Percentiles rank a stretch among this genome's conserved stretches.
These are phyloP conservation scores for Chaetomium tenue DNA, from an alignment of 495 filamentous ascomycete species.

Conservation along the genomic window DNA sequence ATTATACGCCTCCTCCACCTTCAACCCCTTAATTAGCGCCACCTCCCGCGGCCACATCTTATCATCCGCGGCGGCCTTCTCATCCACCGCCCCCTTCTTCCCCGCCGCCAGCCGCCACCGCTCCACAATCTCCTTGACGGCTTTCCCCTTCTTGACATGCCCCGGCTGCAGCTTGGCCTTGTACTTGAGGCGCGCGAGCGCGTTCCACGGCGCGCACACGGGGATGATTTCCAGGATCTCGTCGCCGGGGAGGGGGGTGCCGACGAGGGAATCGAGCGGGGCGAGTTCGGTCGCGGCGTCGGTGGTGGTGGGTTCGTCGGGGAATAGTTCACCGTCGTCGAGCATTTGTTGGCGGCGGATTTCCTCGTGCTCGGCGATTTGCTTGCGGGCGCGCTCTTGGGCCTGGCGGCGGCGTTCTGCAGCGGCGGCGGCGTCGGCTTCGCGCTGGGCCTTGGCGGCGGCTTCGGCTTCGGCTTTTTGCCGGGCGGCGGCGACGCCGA, in stretches of 20 bases:
- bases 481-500: constrained; percentile 65
- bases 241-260: constrained; percentile 74
- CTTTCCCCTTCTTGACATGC: constrained; percentile 87
- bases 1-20: constrained; percentile 78
- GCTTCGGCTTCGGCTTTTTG: constrained; percentile 55
- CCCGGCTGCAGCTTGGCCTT: constrained; percentile 92
- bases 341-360: constrained; percentile 50
- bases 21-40: constrained; percentile 76
- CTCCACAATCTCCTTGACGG: constrained; percentile 79
- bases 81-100: constrained; percentile 58
- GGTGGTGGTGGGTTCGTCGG: constrained; percentile 2
- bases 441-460: constrained; percentile 49
- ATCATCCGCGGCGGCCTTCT: constrained; percentile 60
- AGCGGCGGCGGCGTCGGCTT: constrained; percentile 62
- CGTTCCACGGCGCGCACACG: constrained; percentile 85
- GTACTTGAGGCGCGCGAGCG: constrained; percentile 77
- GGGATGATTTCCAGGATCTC: constrained; percentile 88
- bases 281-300: constrained; percentile 57
- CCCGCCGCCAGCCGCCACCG: constrained; percentile 66
- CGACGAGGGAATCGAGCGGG: constrained; percentile 71
- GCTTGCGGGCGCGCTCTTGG: constrained; percentile 66
- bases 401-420: constrained; percentile 72
- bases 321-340: constrained; percentile 43
- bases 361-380: constrained; percentile 64
- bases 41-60: constrained; percentile 77